Evolutionary conservation across 2,329 filamentous ascomycete genomes (phyloP).

Genomic region (Rosellinia necatrix): DNA sequence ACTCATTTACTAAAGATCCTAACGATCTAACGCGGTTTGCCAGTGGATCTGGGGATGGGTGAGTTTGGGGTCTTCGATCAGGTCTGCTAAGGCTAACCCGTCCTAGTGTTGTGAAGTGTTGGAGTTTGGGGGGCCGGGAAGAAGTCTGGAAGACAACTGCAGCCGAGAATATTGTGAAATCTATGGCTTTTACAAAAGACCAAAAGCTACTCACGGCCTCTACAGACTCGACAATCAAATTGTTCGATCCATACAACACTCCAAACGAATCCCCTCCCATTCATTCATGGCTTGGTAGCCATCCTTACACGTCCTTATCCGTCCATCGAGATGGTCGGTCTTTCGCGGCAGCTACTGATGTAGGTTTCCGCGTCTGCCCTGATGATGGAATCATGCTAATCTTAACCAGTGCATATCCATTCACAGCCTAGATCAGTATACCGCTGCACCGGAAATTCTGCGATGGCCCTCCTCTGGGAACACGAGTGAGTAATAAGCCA

Average conservation of each 20-base stretch:
- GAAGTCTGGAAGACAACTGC: constrained; percentile 82
- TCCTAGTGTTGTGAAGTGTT: constrained; percentile 68
- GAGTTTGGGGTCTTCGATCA: not conserved
- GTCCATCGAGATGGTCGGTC: constrained; percentile 79
- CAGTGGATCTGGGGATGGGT: constrained; percentile 84
- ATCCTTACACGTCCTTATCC: constrained; percentile 81
- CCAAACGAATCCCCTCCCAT: constrained; percentile 70
- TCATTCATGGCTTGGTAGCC: constrained; percentile 81
- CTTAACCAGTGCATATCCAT: constrained; percentile 71
- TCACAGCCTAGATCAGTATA: constrained; percentile 83
- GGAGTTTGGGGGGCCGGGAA: constrained; percentile 34
- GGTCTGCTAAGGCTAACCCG: constrained; percentile 11
- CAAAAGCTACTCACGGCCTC: constrained; percentile 86
- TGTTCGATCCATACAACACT: constrained; percentile 88
- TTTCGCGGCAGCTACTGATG: constrained; percentile 72
- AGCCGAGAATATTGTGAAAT: constrained; percentile 93
- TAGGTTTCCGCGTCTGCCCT: not conserved
- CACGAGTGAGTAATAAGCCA: constrained; percentile 57
- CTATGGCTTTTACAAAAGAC: constrained; percentile 85
- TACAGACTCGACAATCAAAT: constrained; percentile 82
- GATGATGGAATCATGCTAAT: constrained; percentile 2
- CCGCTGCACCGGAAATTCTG: constrained; percentile 79
- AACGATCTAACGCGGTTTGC: constrained; percentile 75
- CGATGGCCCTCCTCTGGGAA: constrained; percentile 88
- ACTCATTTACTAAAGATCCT: constrained; percentile 80